Base-by-base conservation (phyloP, 2,329 filamentous ascomycete genomes). In the Meredithiella fracta region DNA sequence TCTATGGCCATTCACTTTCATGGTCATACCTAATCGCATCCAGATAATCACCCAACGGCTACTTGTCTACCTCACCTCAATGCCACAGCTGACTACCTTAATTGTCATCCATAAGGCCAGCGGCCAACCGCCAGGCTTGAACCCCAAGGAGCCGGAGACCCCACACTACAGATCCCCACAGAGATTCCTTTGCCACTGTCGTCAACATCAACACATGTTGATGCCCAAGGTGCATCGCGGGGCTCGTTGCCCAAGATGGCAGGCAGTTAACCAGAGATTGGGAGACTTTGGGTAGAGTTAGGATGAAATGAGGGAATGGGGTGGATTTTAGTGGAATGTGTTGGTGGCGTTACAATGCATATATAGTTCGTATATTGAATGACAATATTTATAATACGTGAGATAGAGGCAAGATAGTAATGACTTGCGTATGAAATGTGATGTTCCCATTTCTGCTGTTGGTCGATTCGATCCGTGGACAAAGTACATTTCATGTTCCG, bases 141-240 rank as follows among this genome's bases (percentile, higher is more conserved):
- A 34, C 5, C 29, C 29, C 29, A 34, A 34, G 29, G 29, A 5
- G 29, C 11, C 29, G 5, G n/a, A n/a, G n/a, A n/a, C n/a, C n/a
- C n/a, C n/a, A n/a, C n/a, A n/a, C n/a, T n/a, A n/a, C 11, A 5
- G 5, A 34, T 34, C 29, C 29, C 29, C 29, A 34, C 29, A 34
- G 15, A 44, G n/a, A 44, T 22, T n/a, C n/a, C 25, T 25, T 53
- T 26, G 31, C 31, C 51, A 53, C 51, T 53, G 51, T 53, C 51
- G 51, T 53, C 51, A 53, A 37, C 7, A n/a, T 42, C 51, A 40
- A 7, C 34, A 23, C 51, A 40, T 53, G 14, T 37, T 23, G 31
- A 53, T 53, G 51, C 44, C 38, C 38, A n/a, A 7, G 15, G 6
- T 42, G 38, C 38, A 42, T 5, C 38, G 5, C 15, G 14, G 17